Evolutionary conservation across 805 yeast species (phyloP).

Genomic region (Kockiozyma suomiensis): DNA sequence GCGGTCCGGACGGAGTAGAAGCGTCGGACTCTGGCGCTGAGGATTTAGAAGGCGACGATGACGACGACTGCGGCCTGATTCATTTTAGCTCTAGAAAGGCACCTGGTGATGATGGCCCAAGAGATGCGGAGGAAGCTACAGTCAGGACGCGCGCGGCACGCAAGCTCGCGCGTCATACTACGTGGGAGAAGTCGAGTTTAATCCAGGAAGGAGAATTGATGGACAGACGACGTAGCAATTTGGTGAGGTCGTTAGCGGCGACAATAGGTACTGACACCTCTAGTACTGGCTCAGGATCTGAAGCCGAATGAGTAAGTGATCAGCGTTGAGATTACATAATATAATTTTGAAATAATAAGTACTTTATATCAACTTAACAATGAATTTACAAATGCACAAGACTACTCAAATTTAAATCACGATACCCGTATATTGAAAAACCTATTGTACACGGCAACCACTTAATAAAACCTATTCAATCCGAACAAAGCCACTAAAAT

Average conservation of each 20-base stretch:
- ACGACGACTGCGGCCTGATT: constrained; percentile 2
- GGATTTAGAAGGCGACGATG: constrained; percentile 5
- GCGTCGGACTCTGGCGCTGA: neutral
- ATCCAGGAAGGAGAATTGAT: constrained; percentile 32
- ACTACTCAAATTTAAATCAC: neutral
- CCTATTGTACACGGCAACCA: constrained; percentile 32
- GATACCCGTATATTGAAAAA: constrained; percentile 27
- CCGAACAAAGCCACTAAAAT: constrained; percentile 13
- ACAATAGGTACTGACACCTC: neutral
- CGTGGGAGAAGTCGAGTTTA: constrained; percentile 26
- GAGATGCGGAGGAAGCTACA: neutral
- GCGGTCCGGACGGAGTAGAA: neutral
- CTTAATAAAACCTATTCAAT: constrained; percentile 14
- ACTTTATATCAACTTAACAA: no score
- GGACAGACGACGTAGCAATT: constrained; percentile 30
- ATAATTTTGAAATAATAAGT: neutral
- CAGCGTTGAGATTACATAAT: neutral
- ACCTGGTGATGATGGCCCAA: no score
- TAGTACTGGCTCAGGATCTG: constrained; percentile 1
- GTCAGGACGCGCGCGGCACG: constrained; percentile 3
- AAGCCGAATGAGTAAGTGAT: neutral
- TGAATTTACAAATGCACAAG: neutral
- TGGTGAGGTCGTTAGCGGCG: constrained; percentile 26
- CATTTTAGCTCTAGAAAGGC: constrained; percentile 4
- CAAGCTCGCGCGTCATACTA: constrained; percentile 15